These are phyloP conservation scores for Erodium texanum DNA, from an alignment of 441 rosid genomes.

Conservation along the genomic window DNA sequence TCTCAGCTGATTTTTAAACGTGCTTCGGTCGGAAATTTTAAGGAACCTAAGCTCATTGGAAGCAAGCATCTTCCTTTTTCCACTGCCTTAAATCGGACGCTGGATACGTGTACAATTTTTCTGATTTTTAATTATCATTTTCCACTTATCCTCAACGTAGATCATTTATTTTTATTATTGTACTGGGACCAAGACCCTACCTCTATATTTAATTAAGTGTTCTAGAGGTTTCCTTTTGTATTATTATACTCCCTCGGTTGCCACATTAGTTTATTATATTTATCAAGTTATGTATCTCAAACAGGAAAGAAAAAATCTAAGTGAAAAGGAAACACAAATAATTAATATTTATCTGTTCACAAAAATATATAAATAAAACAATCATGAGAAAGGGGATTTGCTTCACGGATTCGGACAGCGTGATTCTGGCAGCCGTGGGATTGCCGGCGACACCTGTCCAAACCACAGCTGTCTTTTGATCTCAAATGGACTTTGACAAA, in stretches of 20 bases:
- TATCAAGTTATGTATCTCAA: not conserved
- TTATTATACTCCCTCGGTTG: not conserved
- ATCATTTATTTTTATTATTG: not conserved
- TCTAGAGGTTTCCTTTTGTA: not conserved
- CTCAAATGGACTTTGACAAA: not conserved
- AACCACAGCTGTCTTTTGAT: not conserved
- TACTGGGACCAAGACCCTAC: not conserved
- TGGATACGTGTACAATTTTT: conserved; percentile 1
- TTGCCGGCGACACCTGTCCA: not conserved
- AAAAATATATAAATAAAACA: not conserved
- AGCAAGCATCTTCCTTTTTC: not conserved
- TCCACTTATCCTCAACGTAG: not conserved
- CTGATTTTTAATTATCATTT: not conserved
- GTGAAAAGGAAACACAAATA: not conserved
- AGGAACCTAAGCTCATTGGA: not conserved
- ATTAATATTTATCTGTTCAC: no score
- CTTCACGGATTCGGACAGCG: conserved; percentile 3
- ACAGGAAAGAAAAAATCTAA: not conserved
- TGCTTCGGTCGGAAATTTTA: not conserved
- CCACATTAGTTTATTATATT: not conserved
- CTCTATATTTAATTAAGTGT: not conserved
- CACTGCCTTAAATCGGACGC: not conserved
- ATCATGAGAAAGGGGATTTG: not conserved
- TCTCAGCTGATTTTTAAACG: conserved; percentile 10
- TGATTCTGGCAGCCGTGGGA: not conserved